These are phyloP conservation scores for Aspergillus baeticus DNA, from an alignment of 495 filamentous ascomycete genomes.

Conservation along the genomic window DNA sequence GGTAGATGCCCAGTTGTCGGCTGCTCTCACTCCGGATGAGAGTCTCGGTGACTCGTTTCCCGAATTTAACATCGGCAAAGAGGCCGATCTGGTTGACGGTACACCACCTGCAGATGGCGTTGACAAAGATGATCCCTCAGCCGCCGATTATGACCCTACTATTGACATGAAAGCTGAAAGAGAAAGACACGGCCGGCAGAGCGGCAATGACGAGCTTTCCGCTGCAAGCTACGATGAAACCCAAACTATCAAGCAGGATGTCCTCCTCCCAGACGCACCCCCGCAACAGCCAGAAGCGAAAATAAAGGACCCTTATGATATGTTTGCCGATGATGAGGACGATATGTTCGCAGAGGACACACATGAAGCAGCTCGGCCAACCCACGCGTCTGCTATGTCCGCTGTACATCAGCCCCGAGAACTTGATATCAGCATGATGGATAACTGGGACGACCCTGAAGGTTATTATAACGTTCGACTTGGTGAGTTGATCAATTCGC, in stretches of 20 bases:
- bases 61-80: slow-evolving; percentile 54
- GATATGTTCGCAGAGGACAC: slow-evolving; percentile 80
- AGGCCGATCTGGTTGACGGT: slow-evolving; percentile 65
- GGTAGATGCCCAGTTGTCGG: slow-evolving; percentile 24
- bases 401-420: slow-evolving; percentile 59
- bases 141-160: slow-evolving; percentile 94
- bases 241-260: slow-evolving; percentile 52
- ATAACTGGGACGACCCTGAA: slow-evolving; percentile 90
- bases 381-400: slow-evolving; percentile 44
- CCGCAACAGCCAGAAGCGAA: slow-evolving; percentile 34
- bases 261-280: slow-evolving; percentile 51
- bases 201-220: slow-evolving; percentile 55
- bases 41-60: slow-evolving; percentile 49
- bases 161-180: slow-evolving; percentile 89
- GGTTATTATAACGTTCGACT: slow-evolving; percentile 92
- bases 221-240: slow-evolving; percentile 63
- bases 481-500: slow-evolving; percentile 82
- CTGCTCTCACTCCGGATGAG: slow-evolving; percentile 47
- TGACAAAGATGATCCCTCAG: slow-evolving; percentile 79
- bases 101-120: slow-evolving; percentile 48
- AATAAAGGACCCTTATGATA: slow-evolving; percentile 73
- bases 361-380: slow-evolving; percentile 41
- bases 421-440: slow-evolving; percentile 78
- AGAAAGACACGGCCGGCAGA: slow-evolving; percentile 64
- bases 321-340: slow-evolving; percentile 92